A percentile compares a stretch with the other conserved stretches of the same genome.
These are phyloP conservation scores for Fusarium multiceps DNA, from an alignment of 2,329 filamentous ascomycete genomes.

Conservation along the genomic window DNA sequence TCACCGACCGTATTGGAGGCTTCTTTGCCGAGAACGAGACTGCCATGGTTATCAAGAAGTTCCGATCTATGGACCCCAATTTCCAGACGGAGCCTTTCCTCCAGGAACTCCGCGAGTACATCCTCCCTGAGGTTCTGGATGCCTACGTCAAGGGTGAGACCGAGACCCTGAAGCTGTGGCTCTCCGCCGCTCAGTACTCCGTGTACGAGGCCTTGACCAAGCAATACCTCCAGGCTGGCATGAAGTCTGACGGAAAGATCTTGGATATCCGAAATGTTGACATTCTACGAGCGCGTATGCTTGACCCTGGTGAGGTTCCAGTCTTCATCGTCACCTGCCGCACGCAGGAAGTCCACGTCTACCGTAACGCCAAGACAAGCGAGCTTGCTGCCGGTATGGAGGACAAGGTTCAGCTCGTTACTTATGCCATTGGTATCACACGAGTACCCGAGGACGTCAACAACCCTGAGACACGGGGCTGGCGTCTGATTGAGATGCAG, in stretches of 20 bases:
- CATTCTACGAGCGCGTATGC: slow-evolving; percentile 80
- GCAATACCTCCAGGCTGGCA: slow-evolving; percentile 91
- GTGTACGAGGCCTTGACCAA: slow-evolving; percentile 97
- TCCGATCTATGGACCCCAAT: slow-evolving; percentile 92
- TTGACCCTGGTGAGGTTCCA: slow-evolving; percentile 88
- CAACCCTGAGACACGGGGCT: slow-evolving; percentile 96
- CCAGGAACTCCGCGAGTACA: slow-evolving; percentile 96
- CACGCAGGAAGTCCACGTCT: slow-evolving; percentile 98
- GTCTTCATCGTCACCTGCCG: slow-evolving; percentile 98
- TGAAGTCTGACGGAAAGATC: slow-evolving; percentile 95
- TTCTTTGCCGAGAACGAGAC: slow-evolving; percentile 99
- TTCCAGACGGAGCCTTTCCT: slow-evolving; percentile 97
- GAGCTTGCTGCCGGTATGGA: slow-evolving; percentile 97
- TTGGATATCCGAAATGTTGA: slow-evolving; percentile 96
- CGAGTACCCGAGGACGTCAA: slow-evolving; percentile 93
- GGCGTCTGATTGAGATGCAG: slow-evolving; percentile 97
- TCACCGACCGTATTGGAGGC: slow-evolving; percentile 90
- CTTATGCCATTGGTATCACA: slow-evolving; percentile 97
- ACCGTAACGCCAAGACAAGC: slow-evolving; percentile 89
- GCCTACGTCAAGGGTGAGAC: slow-evolving; percentile 97
- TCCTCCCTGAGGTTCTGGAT: slow-evolving; percentile 95
- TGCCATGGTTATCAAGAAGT: slow-evolving; percentile 96
- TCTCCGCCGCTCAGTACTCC: slow-evolving; percentile 94
- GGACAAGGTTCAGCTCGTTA: slow-evolving; percentile 97
- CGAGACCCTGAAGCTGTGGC: slow-evolving; percentile 91